Percentiles rank a stretch among this genome's conserved stretches.
These are phyloP conservation scores for Dillenia turbinata DNA, from an alignment of 164 flowering plant genomes.

Conservation along the genomic window DNA sequence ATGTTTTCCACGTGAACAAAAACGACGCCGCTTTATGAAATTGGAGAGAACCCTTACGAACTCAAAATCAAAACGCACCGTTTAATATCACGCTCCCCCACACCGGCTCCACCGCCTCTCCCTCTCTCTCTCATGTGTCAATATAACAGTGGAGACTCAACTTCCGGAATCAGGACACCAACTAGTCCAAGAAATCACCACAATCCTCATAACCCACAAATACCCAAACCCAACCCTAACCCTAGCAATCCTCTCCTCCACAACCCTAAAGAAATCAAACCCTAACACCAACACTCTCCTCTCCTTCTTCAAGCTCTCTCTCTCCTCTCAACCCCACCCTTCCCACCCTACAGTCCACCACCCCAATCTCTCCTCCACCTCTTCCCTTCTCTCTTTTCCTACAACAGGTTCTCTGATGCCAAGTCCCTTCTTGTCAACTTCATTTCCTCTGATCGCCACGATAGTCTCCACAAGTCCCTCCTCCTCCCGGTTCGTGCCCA, in stretches of 20 bases:
- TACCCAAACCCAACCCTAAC: constrained; percentile 9
- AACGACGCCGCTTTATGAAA: too few species aligned
- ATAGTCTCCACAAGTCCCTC: constrained; percentile 28
- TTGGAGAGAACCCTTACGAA: too few species aligned
- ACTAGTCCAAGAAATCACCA: constrained; percentile 5
- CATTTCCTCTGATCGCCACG: constrained; percentile 37
- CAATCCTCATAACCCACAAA: constrained; percentile 6
- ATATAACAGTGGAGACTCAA: too few species aligned
- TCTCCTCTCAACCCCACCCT: constrained; percentile 13
- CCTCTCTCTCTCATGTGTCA: too few species aligned
- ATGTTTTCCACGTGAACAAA: too few species aligned
- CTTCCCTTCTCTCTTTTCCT: constrained; percentile 39
- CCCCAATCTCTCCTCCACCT: constrained; percentile 24
- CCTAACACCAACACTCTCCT: constrained; percentile 12
- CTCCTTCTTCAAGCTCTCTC: constrained; percentile 28
- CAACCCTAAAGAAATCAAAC: constrained; percentile 2
- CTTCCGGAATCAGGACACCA: not conserved
- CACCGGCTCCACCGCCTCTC: too few species aligned
- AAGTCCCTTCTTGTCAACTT: constrained; percentile 44
- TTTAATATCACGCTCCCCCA: too few species aligned
- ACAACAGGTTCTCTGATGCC: constrained; percentile 38
- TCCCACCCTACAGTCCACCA: constrained; percentile 5
- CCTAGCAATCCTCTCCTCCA: constrained; percentile 22
- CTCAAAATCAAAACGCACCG: too few species aligned
- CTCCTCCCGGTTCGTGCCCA: constrained; percentile 30